Conservation (phyloP, 139 green algal genomes). For the Chlorella sp. region DNA sequence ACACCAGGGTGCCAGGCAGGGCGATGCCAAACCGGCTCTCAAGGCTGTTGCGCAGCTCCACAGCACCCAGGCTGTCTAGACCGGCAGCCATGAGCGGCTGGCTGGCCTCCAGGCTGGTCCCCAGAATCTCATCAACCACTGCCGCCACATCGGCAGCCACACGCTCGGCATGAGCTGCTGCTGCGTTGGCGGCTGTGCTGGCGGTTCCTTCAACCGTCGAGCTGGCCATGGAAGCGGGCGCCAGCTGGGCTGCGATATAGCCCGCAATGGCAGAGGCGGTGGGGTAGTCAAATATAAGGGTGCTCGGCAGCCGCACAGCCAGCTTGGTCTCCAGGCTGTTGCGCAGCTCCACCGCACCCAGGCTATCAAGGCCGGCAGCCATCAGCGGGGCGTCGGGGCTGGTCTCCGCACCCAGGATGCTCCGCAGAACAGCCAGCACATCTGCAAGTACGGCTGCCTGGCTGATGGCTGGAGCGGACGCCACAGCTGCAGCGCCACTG, state of each 20-base stretch:
- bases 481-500: not conserved
- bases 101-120: not conserved
- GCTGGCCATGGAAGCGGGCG: not conserved
- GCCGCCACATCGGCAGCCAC: constrained; percentile 21
- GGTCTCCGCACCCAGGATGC: constrained; percentile 26
- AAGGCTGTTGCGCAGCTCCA: constrained; percentile 57
- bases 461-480: not conserved
- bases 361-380: constrained; percentile 67
- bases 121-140: constrained; percentile 54
- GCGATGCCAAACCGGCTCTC: constrained; percentile 42
- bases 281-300: constrained; percentile 65
- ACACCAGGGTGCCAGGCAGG: constrained; percentile 59
- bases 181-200: not conserved
- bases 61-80: constrained; percentile 62
- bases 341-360: constrained; percentile 58
- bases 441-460: not conserved
- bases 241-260: constrained; percentile 42
- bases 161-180: not conserved
- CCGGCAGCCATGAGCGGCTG: constrained; percentile 61
- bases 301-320: constrained; percentile 44
- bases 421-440: constrained; percentile 41
- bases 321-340: constrained; percentile 53
- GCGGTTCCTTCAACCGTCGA: not conserved
- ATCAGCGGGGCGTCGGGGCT: constrained; percentile 31
- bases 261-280: constrained; percentile 51